A percentile compares a stretch with the other conserved stretches of the same genome.
phyloP scores from a whole-genome alignment of 2,329 filamentous ascomycete genomes.

The Diaporthe sp. region DNA sequence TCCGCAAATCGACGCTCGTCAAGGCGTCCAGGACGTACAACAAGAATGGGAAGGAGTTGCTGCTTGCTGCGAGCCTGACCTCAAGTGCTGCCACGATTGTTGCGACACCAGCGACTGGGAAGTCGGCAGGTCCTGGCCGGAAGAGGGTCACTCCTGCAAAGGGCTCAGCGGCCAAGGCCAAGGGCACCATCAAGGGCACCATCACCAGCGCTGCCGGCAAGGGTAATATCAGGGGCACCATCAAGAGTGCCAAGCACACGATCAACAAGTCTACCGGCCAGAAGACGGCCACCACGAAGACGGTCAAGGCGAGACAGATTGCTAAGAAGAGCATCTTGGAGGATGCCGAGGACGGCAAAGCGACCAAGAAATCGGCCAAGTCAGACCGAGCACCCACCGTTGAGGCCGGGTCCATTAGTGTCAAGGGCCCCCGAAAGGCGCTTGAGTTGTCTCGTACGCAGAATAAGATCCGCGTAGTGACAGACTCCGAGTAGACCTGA shows the following conservation, averaged over 20 bases:
- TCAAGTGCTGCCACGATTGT: slow-evolving; percentile 29
- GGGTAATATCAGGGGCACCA: slow-evolving; percentile 4
- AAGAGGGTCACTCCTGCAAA: slow-evolving; percentile 19
- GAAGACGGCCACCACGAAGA: slow-evolving; percentile 5
- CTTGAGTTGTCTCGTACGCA: slow-evolving; percentile 35
- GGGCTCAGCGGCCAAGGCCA: slow-evolving; percentile 29
- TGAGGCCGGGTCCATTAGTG: slow-evolving; percentile 36
- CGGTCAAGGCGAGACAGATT: slow-evolving; percentile 35
- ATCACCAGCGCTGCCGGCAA: slow-evolving; percentile 27
- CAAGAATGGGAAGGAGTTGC: slow-evolving; percentile 41
- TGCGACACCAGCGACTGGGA: slow-evolving; percentile 10
- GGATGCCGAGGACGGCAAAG: slow-evolving; percentile 2
- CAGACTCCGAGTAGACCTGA: slow-evolving; percentile 30
- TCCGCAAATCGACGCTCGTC: slow-evolving; percentile 39
- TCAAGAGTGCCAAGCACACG: slow-evolving; percentile 33
- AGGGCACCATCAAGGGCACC: neutral
- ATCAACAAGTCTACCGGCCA: slow-evolving; percentile 31
- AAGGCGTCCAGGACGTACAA: slow-evolving; percentile 39
- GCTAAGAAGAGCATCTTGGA: slow-evolving; percentile 40
- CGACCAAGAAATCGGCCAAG: slow-evolving; percentile 24
- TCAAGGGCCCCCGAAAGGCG: slow-evolving; percentile 36
- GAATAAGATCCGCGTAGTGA: slow-evolving; percentile 36
- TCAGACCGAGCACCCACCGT: slow-evolving; percentile 5
- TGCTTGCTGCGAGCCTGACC: slow-evolving; percentile 39
- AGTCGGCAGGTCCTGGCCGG: neutral